Evolutionary conservation across 805 yeast genomes (phyloP).

Genomic region (Wickerhamomyces alni): DNA sequence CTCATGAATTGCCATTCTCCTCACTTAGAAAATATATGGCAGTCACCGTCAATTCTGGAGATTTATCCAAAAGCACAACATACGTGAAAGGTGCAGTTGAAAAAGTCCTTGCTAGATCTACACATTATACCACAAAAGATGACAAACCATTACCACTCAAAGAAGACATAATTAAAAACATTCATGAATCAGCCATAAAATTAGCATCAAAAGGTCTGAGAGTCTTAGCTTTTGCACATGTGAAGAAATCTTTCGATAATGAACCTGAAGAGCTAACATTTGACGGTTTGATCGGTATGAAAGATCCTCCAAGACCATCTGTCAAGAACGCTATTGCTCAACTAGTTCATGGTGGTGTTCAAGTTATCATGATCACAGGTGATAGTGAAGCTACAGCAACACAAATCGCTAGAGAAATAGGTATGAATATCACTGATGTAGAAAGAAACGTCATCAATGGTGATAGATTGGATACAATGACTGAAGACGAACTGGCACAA

Average conservation of each 20-base stretch:
- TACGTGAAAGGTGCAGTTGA: slow-evolving; percentile 92
- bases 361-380: slow-evolving; percentile 97
- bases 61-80: slow-evolving; percentile 47
- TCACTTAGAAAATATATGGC: slow-evolving; percentile 89
- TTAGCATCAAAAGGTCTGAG: slow-evolving; percentile 84
- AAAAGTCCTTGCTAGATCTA: slow-evolving; percentile 54
- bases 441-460: slow-evolving; percentile 77
- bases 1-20: slow-evolving; percentile 77
- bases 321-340: slow-evolving; percentile 71
- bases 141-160: slow-evolving; percentile 59
- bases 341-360: slow-evolving; percentile 88
- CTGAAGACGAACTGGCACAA: slow-evolving; percentile 64
- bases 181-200: slow-evolving; percentile 50
- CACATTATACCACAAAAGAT: slow-evolving; percentile 48
- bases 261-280: slow-evolving; percentile 62
- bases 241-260: slow-evolving; percentile 30
- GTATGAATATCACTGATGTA: slow-evolving; percentile 69
- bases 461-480: slow-evolving; percentile 68
- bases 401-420: slow-evolving; percentile 83
- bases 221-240: slow-evolving; percentile 73
- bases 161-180: slow-evolving; percentile 38
- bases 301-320: slow-evolving; percentile 94
- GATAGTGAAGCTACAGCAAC: slow-evolving; percentile 85
- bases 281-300: slow-evolving; percentile 90
- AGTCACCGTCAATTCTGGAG: slow-evolving; percentile 58